These are phyloP conservation scores for Aureobasidium sp. DNA, from an alignment of 2,329 filamentous ascomycete genomes.

Conservation along the genomic window DNA sequence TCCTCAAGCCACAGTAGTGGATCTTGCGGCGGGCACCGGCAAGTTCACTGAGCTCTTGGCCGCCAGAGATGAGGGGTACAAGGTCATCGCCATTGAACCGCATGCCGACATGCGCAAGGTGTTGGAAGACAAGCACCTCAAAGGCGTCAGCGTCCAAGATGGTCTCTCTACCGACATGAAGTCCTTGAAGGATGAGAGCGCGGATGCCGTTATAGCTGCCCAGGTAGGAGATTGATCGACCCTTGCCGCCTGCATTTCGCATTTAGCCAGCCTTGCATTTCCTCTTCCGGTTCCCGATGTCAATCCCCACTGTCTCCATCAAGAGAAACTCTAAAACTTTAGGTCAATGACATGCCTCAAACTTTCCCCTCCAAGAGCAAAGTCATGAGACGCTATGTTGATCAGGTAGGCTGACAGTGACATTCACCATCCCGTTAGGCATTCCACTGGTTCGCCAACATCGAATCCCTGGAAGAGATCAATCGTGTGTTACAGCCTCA, in stretches of 20 bases:
- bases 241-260: background rate
- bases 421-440: conserved; percentile 23
- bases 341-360: background rate
- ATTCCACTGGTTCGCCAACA: conserved; percentile 58
- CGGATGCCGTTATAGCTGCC: conserved; percentile 59
- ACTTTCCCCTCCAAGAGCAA: background rate
- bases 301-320: background rate
- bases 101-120: conserved; percentile 58
- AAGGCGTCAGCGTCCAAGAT: conserved; percentile 47
- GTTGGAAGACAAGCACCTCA: conserved; percentile 52
- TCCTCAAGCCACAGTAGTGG: conserved; percentile 47
- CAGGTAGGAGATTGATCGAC: conserved; percentile 47
- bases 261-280: background rate
- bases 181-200: conserved; percentile 48
- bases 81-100: conserved; percentile 58
- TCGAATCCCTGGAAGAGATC: conserved; percentile 57
- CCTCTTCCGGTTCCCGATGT: conserved; percentile 6
- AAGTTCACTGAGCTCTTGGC: conserved; percentile 62
- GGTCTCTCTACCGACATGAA: conserved; percentile 54
- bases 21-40: conserved; percentile 62
- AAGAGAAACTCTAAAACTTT: background rate
- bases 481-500: conserved; percentile 56
- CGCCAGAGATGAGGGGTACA: conserved; percentile 50
- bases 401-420: conserved; percentile 16
- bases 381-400: background rate